These are phyloP conservation scores for Claviceps africana DNA, from an alignment of 2,329 filamentous ascomycete species.

Conservation along the genomic window DNA sequence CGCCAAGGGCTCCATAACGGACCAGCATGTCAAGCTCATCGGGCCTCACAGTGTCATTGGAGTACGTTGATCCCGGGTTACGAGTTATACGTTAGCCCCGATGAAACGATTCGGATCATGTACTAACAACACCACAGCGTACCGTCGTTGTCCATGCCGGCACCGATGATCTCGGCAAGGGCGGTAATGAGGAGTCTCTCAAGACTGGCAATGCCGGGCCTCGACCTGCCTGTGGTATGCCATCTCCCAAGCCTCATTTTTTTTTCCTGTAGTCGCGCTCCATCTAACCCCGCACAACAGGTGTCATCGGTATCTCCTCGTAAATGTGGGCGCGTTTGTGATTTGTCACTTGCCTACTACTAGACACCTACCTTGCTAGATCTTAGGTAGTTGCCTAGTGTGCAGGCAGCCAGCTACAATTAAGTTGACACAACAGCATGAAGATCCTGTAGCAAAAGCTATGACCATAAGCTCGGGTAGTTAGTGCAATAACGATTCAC, in stretches of 20 bases:
- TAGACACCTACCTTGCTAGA: too few species aligned
- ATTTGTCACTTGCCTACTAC: neutral
- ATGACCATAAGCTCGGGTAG: neutral
- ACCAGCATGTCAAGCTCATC: conserved; percentile 87
- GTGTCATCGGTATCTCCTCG: conserved; percentile 78
- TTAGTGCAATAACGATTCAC: neutral
- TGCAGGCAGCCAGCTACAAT: neutral
- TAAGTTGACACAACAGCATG: neutral
- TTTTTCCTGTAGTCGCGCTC: neutral
- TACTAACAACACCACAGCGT: conserved; percentile 40
- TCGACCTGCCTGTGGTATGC: conserved; percentile 85
- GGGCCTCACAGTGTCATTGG: conserved; percentile 90
- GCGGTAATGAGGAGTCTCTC: conserved; percentile 84
- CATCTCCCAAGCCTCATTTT: conserved; percentile 5
- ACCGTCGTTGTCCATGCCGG: conserved; percentile 90
- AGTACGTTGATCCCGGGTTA: conserved; percentile 39
- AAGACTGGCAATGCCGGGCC: conserved; percentile 94
- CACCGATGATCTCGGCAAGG: conserved; percentile 93
- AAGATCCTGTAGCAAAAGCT: neutral
- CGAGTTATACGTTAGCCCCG: neutral
- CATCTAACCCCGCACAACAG: conserved; percentile 24
- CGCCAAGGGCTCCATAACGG: conserved; percentile 62
- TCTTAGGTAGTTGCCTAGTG: neutral
- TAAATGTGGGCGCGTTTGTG: conserved; percentile 28
- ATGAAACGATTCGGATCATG: too few species aligned